phyloP scores from a whole-genome alignment of 129 eudicot species.

The Ambrosia artemisiifolia region DNA sequence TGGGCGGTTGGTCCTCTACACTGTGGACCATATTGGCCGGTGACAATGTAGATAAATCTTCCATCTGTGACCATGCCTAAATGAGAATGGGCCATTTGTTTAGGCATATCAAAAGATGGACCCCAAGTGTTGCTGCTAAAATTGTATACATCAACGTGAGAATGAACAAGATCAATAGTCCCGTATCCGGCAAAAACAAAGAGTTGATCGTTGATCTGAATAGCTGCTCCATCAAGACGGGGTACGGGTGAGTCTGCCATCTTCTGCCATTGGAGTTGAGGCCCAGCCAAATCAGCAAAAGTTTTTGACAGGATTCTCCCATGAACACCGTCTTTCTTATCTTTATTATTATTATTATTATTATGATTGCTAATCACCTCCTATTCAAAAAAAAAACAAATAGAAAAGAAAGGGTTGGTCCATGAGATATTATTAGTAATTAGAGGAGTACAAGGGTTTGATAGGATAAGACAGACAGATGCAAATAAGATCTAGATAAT shows the following conservation, averaged over 20 bases:
- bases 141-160: slow-evolving; percentile 94
- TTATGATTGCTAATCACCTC: slow-evolving; percentile 16
- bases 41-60: slow-evolving; percentile 73
- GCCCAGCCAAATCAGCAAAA: slow-evolving; percentile 91
- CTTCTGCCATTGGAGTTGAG: slow-evolving; percentile 77
- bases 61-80: slow-evolving; percentile 98
- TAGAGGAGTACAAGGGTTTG: too few relatives aligned
- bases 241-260: slow-evolving; percentile 83
- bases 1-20: slow-evolving; percentile 92
- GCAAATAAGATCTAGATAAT: too few relatives aligned
- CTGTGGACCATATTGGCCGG: slow-evolving; percentile 95
- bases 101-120: slow-evolving; percentile 91
- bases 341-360: too few relatives aligned
- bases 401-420: too few relatives aligned
- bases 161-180: slow-evolving; percentile 83
- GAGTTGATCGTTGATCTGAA: slow-evolving; percentile 75
- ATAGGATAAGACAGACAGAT: too few relatives aligned
- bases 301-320: slow-evolving; percentile 64
- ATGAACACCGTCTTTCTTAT: slow-evolving; percentile 3
- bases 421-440: too few relatives aligned
- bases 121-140: slow-evolving; percentile 79
- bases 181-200: slow-evolving; percentile 97
- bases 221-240: slow-evolving; percentile 95
- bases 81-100: slow-evolving; percentile 98
- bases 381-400: slow-evolving; percentile 15